Conservation (phyloP, 1,139 yeast genomes). For the Zygosaccharomyces sapae region DNA sequence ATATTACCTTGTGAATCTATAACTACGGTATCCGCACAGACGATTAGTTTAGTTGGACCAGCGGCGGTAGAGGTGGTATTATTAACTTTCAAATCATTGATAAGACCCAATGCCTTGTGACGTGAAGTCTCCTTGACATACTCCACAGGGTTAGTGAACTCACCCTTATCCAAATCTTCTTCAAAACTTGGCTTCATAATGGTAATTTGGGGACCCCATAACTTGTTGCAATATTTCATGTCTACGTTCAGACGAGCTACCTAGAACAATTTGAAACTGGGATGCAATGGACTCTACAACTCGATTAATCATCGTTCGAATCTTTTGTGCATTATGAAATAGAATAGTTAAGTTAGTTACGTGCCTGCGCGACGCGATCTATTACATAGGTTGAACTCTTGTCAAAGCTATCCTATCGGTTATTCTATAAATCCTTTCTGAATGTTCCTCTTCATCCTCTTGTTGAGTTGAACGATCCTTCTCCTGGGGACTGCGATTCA, state of each 20-base stretch:
- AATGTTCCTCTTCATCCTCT: slow-evolving; percentile 13
- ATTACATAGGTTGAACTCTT: slow-evolving; percentile 34
- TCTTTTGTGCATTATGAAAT: slow-evolving; percentile 26
- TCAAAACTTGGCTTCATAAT: slow-evolving; percentile 45
- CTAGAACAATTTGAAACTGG: slow-evolving; percentile 50
- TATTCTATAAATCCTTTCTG: slow-evolving; percentile 33
- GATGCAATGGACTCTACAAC: slow-evolving; percentile 34
- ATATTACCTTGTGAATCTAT: slow-evolving; percentile 58
- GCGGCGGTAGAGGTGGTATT: neutral
- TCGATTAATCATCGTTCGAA: slow-evolving; percentile 19
- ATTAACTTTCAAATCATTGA: slow-evolving; percentile 37
- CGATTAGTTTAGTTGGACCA: slow-evolving; percentile 34
- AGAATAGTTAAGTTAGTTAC: slow-evolving; percentile 1
- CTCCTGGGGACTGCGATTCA: neutral
- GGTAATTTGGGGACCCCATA: slow-evolving; percentile 54
- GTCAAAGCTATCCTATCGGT: slow-evolving; percentile 35
- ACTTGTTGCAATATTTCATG: slow-evolving; percentile 58
- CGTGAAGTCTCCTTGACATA: slow-evolving; percentile 71
- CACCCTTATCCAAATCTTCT: slow-evolving; percentile 63
- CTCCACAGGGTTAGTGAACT: slow-evolving; percentile 34
- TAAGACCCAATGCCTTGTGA: slow-evolving; percentile 60
- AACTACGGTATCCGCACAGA: slow-evolving; percentile 79
- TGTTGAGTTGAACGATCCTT: slow-evolving; percentile 1
- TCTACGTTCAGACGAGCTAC: slow-evolving; percentile 83
- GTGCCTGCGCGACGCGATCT: slow-evolving; percentile 4